Conservation (phyloP, 78 protist genomes). For the Chrysochromulina parva region DNA sequence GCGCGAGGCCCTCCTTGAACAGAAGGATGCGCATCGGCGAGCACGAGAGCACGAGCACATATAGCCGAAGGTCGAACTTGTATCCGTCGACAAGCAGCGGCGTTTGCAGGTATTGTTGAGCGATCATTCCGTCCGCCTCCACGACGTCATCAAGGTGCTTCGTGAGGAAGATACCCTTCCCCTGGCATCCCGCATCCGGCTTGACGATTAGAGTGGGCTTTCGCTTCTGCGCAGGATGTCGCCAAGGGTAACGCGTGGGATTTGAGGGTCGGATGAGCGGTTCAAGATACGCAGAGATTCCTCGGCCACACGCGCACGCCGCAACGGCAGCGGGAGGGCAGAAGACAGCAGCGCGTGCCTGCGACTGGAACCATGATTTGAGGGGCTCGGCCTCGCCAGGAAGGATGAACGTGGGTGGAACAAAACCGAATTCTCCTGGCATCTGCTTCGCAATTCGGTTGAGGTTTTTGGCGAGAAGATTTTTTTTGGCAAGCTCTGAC, state of each 20-base stretch:
- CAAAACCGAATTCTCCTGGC: neutral
- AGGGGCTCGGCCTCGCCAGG: neutral
- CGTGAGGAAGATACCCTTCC: constrained; percentile 46
- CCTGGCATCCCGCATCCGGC: constrained; percentile 52
- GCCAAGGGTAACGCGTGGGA: too few relatives aligned
- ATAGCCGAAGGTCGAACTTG: constrained; percentile 27
- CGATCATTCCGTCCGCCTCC: constrained; percentile 11
- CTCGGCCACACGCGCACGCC: too few relatives aligned
- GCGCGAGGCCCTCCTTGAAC: constrained; percentile 10
- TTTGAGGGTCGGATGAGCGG: too few relatives aligned
- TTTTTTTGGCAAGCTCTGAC: neutral
- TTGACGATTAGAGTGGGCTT: constrained; percentile 34
- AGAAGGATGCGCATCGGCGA: neutral
- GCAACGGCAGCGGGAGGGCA: too few relatives aligned
- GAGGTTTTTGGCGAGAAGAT: neutral
- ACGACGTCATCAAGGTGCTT: neutral
- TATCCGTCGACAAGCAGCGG: constrained; percentile 19
- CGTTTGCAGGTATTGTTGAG: neutral
- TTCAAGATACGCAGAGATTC: too few relatives aligned
- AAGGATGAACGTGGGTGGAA: neutral
- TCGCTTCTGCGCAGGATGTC: neutral
- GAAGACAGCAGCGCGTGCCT: too few relatives aligned
- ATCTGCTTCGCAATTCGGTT: neutral
- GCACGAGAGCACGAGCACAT: neutral
- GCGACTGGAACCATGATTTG: neutral